Base-by-base conservation (phyloP, 768 basidiomycete species). In the Kwoniella sp. region DNA sequence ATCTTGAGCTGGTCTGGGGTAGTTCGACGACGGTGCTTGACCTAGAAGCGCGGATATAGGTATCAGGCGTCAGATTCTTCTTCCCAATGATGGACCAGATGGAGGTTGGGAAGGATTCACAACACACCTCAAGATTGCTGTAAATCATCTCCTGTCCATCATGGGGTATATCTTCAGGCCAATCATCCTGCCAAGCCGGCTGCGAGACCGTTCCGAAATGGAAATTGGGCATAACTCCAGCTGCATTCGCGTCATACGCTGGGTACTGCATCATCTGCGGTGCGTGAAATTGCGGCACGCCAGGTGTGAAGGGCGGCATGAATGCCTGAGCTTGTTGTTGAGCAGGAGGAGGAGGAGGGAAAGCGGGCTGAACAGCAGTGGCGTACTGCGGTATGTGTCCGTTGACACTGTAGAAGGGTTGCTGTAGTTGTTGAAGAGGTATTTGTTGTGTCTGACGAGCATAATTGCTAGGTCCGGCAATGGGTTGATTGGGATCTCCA, bases 1-100 rank as follows among this genome's bases (percentile, higher is more conserved):
- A 91, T 86, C 80, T 88, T 88, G 76, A 96, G 88, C 82, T 98
- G 95, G 21, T 86, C 83, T 33, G 87, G 86, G 29, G 92, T 91
- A 0, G 95, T 98, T 56, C 95, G 84, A 72, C 92, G 90, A 64
- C 93, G 84, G 73, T 95, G 93, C 83, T 95, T 95, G 82, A 96
- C 90, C 82, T 94, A 89, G 1, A 19, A 46, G 15, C 24, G n/a
- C 24, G 24, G 53, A n/a, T 47, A 49, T 25, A 48, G 5, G 9
- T 50, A 19, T 49, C 8, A 6, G 10, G n/a, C n/a, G n/a, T n/a
- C n/a, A n/a, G n/a, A n/a, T n/a, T 22, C 27, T 37, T 22, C 26
- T 19, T 19, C 21, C 22, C n/a, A n/a, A n/a, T n/a, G n/a, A n/a
- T n/a, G n/a, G n/a, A n/a, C n/a, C n/a, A n/a, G n/a, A n/a, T n/a